Conservation (phyloP, 1,284 basidiomycete genomes). For the Phellopilus nigrolimitatus region DNA sequence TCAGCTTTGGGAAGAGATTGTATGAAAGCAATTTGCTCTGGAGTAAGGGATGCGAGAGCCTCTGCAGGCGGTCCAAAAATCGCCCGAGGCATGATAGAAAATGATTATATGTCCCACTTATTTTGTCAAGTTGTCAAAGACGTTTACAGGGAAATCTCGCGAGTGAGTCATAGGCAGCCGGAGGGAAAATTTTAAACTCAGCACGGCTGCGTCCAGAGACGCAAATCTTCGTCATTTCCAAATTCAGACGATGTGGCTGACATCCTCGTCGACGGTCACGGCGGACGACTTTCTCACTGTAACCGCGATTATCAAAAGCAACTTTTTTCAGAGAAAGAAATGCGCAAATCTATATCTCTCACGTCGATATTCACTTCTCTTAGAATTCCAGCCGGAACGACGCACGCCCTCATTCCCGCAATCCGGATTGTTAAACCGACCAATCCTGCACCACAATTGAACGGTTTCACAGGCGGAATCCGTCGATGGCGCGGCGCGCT, state of each 20-base stretch:
- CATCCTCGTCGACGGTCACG: neutral
- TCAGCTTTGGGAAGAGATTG: conserved; percentile 69
- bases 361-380: conserved; percentile 15
- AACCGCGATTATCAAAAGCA: neutral
- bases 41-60: conserved; percentile 36
- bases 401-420: conserved; percentile 1
- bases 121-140: neutral
- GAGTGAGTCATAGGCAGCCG: too few relatives aligned
- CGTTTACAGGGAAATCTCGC: too few relatives aligned
- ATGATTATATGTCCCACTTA: too few relatives aligned
- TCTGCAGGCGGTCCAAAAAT: conserved; percentile 17
- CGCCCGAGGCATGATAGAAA: conserved; percentile 4
- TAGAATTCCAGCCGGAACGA: neutral
- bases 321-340: neutral
- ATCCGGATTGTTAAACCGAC: conserved; percentile 4
- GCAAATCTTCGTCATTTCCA: neutral
- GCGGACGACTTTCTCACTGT: neutral
- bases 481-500: conserved; percentile 15
- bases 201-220: neutral
- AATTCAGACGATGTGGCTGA: neutral
- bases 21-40: conserved; percentile 53
- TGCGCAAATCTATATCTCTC: conserved; percentile 16
- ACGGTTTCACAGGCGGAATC: neutral
- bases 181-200: too few relatives aligned
- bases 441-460: conserved; percentile 1